Conservation (phyloP, 2,329 filamentous ascomycete genomes). For the Tolypocladium guangdongense region DNA sequence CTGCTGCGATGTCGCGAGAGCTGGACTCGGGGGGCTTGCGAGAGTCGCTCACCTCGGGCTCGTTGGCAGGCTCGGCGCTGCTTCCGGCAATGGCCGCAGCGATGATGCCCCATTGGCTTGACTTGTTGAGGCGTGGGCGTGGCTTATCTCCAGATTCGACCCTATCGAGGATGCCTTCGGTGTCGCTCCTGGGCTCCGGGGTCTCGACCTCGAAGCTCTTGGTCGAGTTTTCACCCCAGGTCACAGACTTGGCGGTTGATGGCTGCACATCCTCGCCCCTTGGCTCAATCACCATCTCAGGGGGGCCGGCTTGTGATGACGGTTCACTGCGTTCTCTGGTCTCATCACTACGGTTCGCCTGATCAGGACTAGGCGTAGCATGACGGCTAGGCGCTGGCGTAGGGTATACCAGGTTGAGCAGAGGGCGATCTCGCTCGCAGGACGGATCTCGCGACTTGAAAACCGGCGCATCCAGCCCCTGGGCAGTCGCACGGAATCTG, state of each 20-base stretch:
- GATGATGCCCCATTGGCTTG: constrained; percentile 40
- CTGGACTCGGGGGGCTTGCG: constrained; percentile 7
- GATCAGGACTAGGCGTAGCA: constrained; percentile 30
- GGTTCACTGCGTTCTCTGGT: not conserved
- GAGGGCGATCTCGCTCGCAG: constrained; percentile 42
- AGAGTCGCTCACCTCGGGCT: constrained; percentile 15
- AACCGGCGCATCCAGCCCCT: constrained; percentile 15
- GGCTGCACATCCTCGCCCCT: constrained; percentile 30
- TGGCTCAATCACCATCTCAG: constrained; percentile 27
- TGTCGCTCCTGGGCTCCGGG: constrained; percentile 32
- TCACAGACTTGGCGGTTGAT: constrained; percentile 45
- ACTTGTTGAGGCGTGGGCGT: constrained; percentile 25
- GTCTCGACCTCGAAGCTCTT: constrained; percentile 53
- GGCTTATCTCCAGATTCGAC: constrained; percentile 18
- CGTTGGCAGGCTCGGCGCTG: constrained; percentile 23
- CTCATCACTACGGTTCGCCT: not conserved
- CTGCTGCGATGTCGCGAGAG: constrained; percentile 10
- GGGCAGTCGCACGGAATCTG: constrained; percentile 19
- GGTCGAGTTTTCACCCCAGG: constrained; percentile 54
- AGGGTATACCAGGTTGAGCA: constrained; percentile 50
- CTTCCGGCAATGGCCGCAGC: constrained; percentile 37
- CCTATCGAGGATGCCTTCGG: constrained; percentile 13
- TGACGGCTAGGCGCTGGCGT: constrained; percentile 36
- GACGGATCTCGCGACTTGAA: constrained; percentile 41
- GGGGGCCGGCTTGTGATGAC: constrained; percentile 10